A percentile compares a stretch with the other conserved stretches of the same genome.
Evolutionary conservation across 2,329 filamentous ascomycete species (phyloP).

Genomic region (Anthostomella pinea): DNA sequence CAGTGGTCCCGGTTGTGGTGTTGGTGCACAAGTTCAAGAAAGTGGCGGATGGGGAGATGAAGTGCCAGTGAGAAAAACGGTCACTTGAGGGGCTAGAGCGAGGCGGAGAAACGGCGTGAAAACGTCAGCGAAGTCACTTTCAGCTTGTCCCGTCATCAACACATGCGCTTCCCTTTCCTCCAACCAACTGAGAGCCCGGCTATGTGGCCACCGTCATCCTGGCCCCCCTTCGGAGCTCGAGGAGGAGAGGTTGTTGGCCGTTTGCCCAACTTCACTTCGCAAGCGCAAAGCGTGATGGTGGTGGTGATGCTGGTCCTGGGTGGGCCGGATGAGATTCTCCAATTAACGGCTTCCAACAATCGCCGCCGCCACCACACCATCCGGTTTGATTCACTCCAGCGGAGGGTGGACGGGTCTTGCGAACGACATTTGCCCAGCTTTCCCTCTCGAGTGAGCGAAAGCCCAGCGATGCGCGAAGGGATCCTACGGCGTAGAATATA

Average conservation of each 20-base stretch:
- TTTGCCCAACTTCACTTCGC: slow-evolving; percentile 6
- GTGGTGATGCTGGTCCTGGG: slow-evolving; percentile 16
- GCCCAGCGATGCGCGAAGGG: too few species aligned
- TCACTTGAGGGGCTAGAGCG: too few species aligned
- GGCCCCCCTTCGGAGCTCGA: too few species aligned
- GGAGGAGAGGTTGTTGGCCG: too few species aligned
- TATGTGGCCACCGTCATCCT: too few species aligned
- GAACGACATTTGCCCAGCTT: slow-evolving; percentile 10
- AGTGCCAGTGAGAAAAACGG: slow-evolving; percentile 7
- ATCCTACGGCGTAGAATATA: too few species aligned
- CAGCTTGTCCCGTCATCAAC: too few species aligned
- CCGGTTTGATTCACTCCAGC: slow-evolving; percentile 14
- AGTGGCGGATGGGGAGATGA: slow-evolving; percentile 5
- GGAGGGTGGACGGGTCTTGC: slow-evolving; percentile 2
- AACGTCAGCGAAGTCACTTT: too few species aligned
- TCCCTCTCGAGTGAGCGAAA: slow-evolving; percentile 20
- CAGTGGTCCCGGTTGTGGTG: slow-evolving; percentile 7
- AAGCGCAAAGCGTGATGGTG: slow-evolving; percentile 13
- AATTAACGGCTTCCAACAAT: slow-evolving; percentile 16
- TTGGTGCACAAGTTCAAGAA: slow-evolving; percentile 22
- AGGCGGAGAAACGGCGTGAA: too few species aligned
- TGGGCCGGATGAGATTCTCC: slow-evolving; percentile 19
- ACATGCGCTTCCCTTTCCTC: too few species aligned
- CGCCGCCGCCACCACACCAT: slow-evolving; percentile 20
- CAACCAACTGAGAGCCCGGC: too few species aligned